Conservation (phyloP, 2,329 filamentous ascomycete species). For the Microdochium trichocladiopsis region DNA sequence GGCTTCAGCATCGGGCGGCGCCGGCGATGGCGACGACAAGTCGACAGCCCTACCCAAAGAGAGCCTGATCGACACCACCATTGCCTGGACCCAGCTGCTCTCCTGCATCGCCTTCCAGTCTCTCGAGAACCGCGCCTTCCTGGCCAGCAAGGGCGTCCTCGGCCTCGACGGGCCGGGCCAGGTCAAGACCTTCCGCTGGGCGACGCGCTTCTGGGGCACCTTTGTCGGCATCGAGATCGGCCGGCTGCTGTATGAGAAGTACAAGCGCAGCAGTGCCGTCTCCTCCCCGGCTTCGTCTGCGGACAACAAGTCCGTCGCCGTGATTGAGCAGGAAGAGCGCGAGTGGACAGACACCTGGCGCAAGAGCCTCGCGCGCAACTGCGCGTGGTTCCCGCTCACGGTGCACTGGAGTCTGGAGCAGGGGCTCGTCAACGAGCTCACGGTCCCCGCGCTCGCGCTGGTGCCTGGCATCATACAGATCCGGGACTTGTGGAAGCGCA, state of each 20-base stretch:
- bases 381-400: constrained; percentile 75
- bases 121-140: constrained; percentile 77
- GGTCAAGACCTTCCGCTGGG: constrained; percentile 60
- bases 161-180: constrained; percentile 48
- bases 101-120: constrained; percentile 66
- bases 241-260: constrained; percentile 47
- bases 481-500: constrained; percentile 21
- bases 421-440: constrained; percentile 52
- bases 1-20: constrained; percentile 11
- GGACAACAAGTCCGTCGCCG: constrained; percentile 30
- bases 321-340: constrained; percentile 19
- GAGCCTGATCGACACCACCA: constrained; percentile 34
- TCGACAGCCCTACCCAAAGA: constrained; percentile 8
- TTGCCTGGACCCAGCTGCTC: constrained; percentile 63
- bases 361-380: constrained; percentile 61
- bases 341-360: constrained; percentile 49
- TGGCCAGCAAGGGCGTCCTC: constrained; percentile 67
- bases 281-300: constrained; percentile 22
- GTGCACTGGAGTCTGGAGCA: constrained; percentile 73
- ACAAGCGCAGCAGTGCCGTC: constrained; percentile 22
- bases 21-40: constrained; percentile 18
- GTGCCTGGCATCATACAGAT: constrained; percentile 22
- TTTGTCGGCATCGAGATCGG: constrained; percentile 73
- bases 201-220: constrained; percentile 71
- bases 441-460: constrained; percentile 51